Evolutionary conservation across 805 yeast genomes (phyloP), one percentile per base, ranked within the genome.

Genomic region (Candida insectalens): DNA sequence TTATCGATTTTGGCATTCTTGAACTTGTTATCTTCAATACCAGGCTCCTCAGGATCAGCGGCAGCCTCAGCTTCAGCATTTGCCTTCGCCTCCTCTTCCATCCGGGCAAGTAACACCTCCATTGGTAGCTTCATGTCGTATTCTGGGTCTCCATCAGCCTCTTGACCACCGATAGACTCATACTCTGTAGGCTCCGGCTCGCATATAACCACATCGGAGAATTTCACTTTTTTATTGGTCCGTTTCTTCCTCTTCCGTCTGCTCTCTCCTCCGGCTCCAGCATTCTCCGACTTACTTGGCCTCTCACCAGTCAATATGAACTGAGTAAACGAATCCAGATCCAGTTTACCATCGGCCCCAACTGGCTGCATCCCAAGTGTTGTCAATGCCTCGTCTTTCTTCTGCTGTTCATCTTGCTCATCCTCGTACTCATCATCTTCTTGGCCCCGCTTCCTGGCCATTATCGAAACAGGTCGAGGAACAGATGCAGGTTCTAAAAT

Each of bases 301-400:
- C 83, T 60, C 43, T 78, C 74, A 2, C 96, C 96, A 0, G 95
- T 84, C 45, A 88, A 59, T 46, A 85, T 65, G 47, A 88, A 76
- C 42, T 81, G 78, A 13, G 95, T 83, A 55, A 88, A 88, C 20
- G 85, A 74, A 53, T 88, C 95, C 44, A 88, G 62, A 50, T 88
- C 95, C 17, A 84, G 66, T 35, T 74, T 74, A 19, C 45, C 47
- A 3, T 41, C 37, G 8, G 16, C 19, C 5, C 6, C 15, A 6
- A 16, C 17, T 14, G 19, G 12, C 10, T 29, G 19, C 21, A 14
- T 5, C 8, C 23, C 21, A n/a, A n/a, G n/a, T n/a, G n/a, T n/a
- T n/a, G n/a, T n/a, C 23, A 42, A 39, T 29, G 38, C 41, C 13
- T 35, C 32, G 18, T 20, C 25, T 13, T 22, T 34, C 3, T 41